Base-by-base conservation (phyloP, 1,139 yeast genomes). In the Hyphopichia pseudoburtonii region DNA sequence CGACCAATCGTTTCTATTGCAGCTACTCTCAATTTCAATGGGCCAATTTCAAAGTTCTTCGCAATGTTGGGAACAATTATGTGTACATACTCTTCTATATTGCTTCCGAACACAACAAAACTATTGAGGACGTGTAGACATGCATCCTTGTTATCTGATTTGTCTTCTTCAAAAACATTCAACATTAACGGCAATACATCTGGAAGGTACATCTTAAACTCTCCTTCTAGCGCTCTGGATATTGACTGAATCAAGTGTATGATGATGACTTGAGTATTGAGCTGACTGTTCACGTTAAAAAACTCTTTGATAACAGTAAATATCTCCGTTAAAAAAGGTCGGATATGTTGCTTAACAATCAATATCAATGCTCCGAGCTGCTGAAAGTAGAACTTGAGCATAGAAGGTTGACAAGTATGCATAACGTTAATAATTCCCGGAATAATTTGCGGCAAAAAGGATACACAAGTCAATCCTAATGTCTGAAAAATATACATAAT, bases 401-500 rank as follows among this genome's bases (percentile, higher is more conserved):
- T 80, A 0, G 87, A 78, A 2, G 84, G 81, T 14, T 92, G 86
- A 55, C 96, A 88, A 1, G 82, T 73, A 41, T 82, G 82, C 90
- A 94, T 88, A 3, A 90, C 97, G 34, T 76, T 76, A 26, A 88
- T 72, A 44, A 92, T 80, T 0, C 95, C 96, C 0, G 96, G 96
- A 30, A 94, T 82, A 11, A 92, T 87, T 42, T 86, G 88, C 18
- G 86, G 86, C 40, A 94, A 66, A 54, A 86, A 92, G 6, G 90
- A 80, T 17, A 90, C 95, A 59, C 97, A 90, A 39, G 90, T 79
- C 40, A 87, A 68, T 0, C 97, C 96, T 44, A 92, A 67, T 1
- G 95, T 85, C 58, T 86, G 89, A 66, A 89, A 89, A 35, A 92
- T 88, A 53, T 86, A 83, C 77, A 90, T 83, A 34, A 92, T 85